These are phyloP conservation scores for Peniophora sp. DNA, from an alignment of 1,284 basidiomycete genomes.

Conservation along the genomic window DNA sequence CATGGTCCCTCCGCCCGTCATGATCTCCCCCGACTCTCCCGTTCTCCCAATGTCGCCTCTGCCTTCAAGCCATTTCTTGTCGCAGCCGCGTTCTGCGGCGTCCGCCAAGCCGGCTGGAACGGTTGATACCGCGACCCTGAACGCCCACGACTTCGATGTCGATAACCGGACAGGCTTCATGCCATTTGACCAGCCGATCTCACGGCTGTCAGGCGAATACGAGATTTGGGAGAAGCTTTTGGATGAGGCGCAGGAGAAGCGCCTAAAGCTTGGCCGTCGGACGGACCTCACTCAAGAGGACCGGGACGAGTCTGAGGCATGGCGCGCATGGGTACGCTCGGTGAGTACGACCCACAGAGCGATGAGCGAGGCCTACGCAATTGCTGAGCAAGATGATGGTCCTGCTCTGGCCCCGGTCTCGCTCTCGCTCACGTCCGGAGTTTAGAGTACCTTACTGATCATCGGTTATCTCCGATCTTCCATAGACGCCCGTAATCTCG, in stretches of 20 bases:
- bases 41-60: slow-evolving; percentile 20
- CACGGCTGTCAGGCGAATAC: slow-evolving; percentile 54
- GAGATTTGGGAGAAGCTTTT: slow-evolving; percentile 65
- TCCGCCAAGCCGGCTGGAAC: slow-evolving; percentile 31
- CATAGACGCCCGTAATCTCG: slow-evolving; percentile 41
- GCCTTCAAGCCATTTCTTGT: slow-evolving; percentile 55
- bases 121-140: slow-evolving; percentile 79
- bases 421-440: slow-evolving; percentile 26
- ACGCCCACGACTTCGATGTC: slow-evolving; percentile 92
- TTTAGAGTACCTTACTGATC: neutral
- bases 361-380: neutral
- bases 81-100: slow-evolving; percentile 52
- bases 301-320: slow-evolving; percentile 37
- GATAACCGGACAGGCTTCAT: slow-evolving; percentile 90
- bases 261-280: slow-evolving; percentile 52
- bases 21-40: slow-evolving; percentile 2
- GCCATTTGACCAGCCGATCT: slow-evolving; percentile 72
- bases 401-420: neutral
- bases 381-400: slow-evolving; percentile 2
- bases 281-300: slow-evolving; percentile 35
- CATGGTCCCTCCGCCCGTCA: neutral
- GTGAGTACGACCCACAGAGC: slow-evolving; percentile 30
- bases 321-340: slow-evolving; percentile 55
- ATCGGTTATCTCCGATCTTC: neutral
- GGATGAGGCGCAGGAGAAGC: slow-evolving; percentile 39